These are phyloP conservation scores for Trichoderma aggressivum DNA, from an alignment of 2,329 filamentous ascomycete genomes.

Conservation along the genomic window DNA sequence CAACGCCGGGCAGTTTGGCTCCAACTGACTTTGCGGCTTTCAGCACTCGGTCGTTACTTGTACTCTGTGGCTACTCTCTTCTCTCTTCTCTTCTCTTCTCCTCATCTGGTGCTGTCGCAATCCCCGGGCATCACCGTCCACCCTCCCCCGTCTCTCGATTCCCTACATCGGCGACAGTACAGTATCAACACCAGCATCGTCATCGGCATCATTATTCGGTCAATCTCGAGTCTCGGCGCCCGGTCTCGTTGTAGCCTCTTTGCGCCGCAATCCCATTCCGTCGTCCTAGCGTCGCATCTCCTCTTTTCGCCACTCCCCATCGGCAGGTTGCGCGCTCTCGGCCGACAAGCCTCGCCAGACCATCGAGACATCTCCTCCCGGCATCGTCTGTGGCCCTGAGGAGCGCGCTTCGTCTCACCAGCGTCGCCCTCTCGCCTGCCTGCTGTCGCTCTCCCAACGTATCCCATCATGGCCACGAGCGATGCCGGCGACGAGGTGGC, in stretches of 20 bases:
- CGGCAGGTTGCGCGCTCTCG: not conserved
- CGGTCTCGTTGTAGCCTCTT: not conserved
- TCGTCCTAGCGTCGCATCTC: not conserved
- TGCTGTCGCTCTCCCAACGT: not conserved
- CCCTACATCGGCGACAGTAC: not conserved
- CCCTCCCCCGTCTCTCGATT: not conserved
- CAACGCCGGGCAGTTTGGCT: not conserved
- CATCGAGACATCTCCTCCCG: not conserved
- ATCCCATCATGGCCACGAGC: constrained; percentile 35
- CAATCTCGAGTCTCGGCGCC: not conserved
- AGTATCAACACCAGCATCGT: not conserved
- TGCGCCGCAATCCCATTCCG: not conserved
- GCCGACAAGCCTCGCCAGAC: not conserved
- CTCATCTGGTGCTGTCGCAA: not conserved
- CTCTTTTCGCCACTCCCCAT: not conserved
- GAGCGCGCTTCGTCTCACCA: constrained; percentile 7
- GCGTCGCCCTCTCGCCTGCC: constrained; percentile 11
- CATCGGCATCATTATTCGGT: not conserved
- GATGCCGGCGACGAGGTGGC: constrained; percentile 30
- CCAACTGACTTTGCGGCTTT: not conserved
- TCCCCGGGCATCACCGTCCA: not conserved
- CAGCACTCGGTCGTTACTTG: not conserved
- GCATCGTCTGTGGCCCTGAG: not conserved
- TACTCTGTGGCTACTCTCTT: not conserved
- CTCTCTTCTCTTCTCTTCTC: not conserved